Evolutionary conservation across 306 rosid genomes (phyloP).

Genomic region (Cyclanthera cordifolia): DNA sequence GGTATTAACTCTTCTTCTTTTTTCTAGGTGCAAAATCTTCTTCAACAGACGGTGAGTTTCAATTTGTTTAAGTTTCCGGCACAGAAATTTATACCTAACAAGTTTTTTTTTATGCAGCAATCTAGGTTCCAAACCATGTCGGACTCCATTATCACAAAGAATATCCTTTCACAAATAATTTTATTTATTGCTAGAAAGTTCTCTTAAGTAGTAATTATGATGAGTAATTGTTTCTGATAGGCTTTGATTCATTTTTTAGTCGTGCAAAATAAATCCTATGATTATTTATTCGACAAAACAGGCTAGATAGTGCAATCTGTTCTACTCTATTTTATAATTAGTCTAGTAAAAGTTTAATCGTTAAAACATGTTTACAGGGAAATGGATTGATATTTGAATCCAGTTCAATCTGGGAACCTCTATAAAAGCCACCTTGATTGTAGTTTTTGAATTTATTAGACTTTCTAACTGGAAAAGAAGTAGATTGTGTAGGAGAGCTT

Average conservation of each 20-base stretch:
- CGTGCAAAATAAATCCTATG: neutral
- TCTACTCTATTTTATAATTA: too few species aligned
- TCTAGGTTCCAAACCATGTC: conserved; percentile 87
- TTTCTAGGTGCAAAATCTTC: conserved; percentile 90
- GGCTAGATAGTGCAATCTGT: too few species aligned
- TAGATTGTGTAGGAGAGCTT: neutral
- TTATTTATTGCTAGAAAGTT: neutral
- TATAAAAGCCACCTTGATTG: neutral
- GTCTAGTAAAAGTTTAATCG: neutral
- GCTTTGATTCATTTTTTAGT: neutral
- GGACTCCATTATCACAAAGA: conserved; percentile 80
- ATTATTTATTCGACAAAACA: neutral
- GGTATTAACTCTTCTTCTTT: conserved; percentile 7
- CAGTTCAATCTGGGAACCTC: neutral
- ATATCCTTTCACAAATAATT: conserved; percentile 52
- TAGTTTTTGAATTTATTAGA: neutral
- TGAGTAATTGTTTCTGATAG: neutral
- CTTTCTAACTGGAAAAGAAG: neutral
- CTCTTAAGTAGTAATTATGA: neutral
- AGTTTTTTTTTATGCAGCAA: conserved; percentile 48
- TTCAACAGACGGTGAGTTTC: conserved; percentile 91
- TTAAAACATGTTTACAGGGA: neutral
- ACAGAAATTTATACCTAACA: conserved; percentile 19
- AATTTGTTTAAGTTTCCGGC: conserved; percentile 12
- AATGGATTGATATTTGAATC: neutral